Evolutionary conservation across 164 flowering plant genomes (phyloP), one percentile per base, ranked within the genome.

Genomic region (Liriodendron chinense): DNA sequence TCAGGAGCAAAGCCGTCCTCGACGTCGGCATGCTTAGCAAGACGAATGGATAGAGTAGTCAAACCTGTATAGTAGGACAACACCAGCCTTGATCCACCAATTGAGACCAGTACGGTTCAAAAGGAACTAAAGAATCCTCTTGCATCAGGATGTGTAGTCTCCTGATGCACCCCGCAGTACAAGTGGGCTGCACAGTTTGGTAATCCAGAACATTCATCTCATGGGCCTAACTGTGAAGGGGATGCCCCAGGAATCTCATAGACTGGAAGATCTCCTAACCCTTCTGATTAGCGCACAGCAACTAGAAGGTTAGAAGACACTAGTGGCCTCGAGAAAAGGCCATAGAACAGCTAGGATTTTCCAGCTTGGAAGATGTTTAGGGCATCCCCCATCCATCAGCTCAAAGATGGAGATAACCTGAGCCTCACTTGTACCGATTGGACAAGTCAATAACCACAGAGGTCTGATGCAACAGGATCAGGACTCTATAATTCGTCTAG

Each of bases 1-100:
- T 87, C 87, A 1, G 78, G 47, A 65, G 71, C 76, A 77, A 74
- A 83, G 22, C 75, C 82, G 70, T 85, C 86, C 70, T 86, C 87
- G 34, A 81, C 84, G 47, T 82, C 84, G 13, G 69, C 26, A 24
- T 81, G 86, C 80, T 80, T 87, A 28, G 80, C 43, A 9, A 76
- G 76, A 74, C 83, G 86, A 23, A 71, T 16, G 22, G 83, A 72
- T 56, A 68, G 2, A 62, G 81, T 61, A 12, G 77, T 69, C n/a
- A 79, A 69, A 64, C 80, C 80, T 80, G 79, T 69, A 69, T 16
- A 16, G 20, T 26, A 2, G 43, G 43, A 34, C 43, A 34, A 6
- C 43, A 34, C 43, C 43, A 34, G 6, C 43, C 43, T 34, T 34
- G 43, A 34, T 34, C 43, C 43, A 34, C 43, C 43, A 34, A 34